Base-by-base conservation (phyloP, 129 eudicot species). In the Flaveria trinervia region DNA sequence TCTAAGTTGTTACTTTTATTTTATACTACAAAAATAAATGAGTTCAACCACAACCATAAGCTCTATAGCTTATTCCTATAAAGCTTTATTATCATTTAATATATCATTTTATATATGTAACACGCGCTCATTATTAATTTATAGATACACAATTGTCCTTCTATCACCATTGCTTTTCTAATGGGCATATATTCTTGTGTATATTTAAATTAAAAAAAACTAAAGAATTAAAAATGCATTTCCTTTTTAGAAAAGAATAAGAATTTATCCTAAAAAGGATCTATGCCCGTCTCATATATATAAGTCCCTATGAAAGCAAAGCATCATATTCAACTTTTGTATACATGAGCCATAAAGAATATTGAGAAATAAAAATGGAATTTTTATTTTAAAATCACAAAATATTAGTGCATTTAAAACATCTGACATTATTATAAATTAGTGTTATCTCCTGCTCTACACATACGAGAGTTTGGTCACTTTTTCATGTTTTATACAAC, bases 171-270 rank as follows among this genome's bases (percentile, higher is more conserved):
- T 80, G 71, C 84, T 80, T 74, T 80, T 66, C 1, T 44, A 55
- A 33, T 80, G 70, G 84, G 84, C 67, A 80, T 68, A 74, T 80
- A 80, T 80, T 67, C 65, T 56, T 65, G 33, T 51, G 49, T 65
- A 46, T 71, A 20, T 54, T 55, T 0, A 30, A 30, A 28, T 48
- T 7, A 16, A 16, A 22, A 16, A 5, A 50, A 62, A 23, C 2
- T 50, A 14, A 78, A 65, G 12, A 65, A 11, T 7, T 55, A 7
- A 20, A 74, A 54, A 67, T 74, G 70, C 79, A 54, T 66, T 67
- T 65, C 54, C 13, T 57, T 73, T 25, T 54, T 46, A n/a, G 36
- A 54, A 67, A 65, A 74, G 84, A 74, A 68, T 80, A 80, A 50
- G 67, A 62, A 44, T 45, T 28, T 68, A 56, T 74, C 56, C 60